Conservation (phyloP, 1,284 basidiomycete genomes). For the Inonotus hispidus region DNA sequence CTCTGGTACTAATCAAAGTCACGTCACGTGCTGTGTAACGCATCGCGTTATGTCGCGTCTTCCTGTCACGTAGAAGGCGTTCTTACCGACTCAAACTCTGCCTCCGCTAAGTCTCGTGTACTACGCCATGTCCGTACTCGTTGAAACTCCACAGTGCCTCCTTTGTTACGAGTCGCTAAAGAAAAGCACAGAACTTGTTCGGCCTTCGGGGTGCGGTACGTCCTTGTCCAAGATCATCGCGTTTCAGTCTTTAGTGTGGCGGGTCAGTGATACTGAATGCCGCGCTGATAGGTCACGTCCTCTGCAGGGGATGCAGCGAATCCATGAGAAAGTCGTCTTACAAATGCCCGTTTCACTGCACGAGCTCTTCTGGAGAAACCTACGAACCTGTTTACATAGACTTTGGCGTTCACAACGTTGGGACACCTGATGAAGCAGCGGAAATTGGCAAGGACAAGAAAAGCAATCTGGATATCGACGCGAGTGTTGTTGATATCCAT, state of each 20-base stretch:
- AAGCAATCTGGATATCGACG: neutral
- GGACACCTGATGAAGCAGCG: neutral
- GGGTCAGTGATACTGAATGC: neutral
- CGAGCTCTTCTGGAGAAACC: neutral
- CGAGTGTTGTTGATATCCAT: neutral
- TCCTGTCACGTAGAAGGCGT: neutral
- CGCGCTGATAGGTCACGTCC: neutral
- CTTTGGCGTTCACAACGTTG: neutral
- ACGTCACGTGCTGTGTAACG: too few species aligned
- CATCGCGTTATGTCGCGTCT: neutral
- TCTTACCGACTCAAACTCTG: neutral
- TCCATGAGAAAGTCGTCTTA: neutral
- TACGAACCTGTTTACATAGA: neutral
- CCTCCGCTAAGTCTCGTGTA: neutral
- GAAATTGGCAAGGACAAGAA: neutral
- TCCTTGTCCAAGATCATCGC: neutral
- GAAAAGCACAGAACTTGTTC: neutral
- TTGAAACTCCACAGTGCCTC: neutral
- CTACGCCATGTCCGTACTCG: neutral
- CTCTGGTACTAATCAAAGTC: too few species aligned
- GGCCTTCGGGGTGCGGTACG: neutral
- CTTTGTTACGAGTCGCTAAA: neutral
- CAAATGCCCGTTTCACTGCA: neutral
- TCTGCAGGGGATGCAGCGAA: neutral
- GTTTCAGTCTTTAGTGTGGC: too few species aligned